Conservation (phyloP, 116 monocot genomes). For the Papilionanthe hybrid region DNA sequence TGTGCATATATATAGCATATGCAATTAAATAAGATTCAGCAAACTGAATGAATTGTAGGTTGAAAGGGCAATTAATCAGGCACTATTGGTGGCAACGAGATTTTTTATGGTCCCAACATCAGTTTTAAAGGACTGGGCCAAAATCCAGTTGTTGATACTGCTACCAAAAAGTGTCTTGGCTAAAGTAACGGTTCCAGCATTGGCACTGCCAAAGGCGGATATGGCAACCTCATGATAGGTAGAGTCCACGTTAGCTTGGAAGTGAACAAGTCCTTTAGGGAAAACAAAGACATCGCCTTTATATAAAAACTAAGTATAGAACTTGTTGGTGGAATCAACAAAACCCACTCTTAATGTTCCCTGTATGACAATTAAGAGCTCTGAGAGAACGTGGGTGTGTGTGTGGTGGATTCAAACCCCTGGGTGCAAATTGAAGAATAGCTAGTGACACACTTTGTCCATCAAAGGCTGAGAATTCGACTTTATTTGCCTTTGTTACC, state of each 20-base stretch:
- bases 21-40: too few species aligned
- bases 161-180: slow-evolving; percentile 7
- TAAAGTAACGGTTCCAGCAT: slow-evolving; percentile 21
- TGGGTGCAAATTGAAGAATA: slow-evolving; percentile 11
- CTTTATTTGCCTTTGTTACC: slow-evolving; percentile 1
- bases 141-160: slow-evolving; percentile 11
- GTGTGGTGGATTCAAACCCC: slow-evolving; percentile 29
- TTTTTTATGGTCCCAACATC: slow-evolving; percentile 1
- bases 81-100: not conserved
- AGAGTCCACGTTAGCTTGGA: slow-evolving; percentile 1
- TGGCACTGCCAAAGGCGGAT: slow-evolving; percentile 21
- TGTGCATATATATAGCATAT: too few species aligned
- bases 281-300: slow-evolving; percentile 16
- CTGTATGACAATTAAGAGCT: slow-evolving; percentile 21
- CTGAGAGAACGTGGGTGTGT: slow-evolving; percentile 25
- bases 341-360: slow-evolving; percentile 24
- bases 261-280: slow-evolving; percentile 30
- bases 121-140: slow-evolving; percentile 28
- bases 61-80: not conserved
- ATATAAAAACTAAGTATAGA: slow-evolving; percentile 17
- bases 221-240: not conserved
- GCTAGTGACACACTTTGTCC: slow-evolving; percentile 34
- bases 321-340: slow-evolving; percentile 23
- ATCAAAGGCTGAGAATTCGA: slow-evolving; percentile 28
- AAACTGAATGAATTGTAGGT: too few species aligned